phyloP scores from a whole-genome alignment of 2,329 filamentous ascomycete species.

The Neonectria sp. region DNA sequence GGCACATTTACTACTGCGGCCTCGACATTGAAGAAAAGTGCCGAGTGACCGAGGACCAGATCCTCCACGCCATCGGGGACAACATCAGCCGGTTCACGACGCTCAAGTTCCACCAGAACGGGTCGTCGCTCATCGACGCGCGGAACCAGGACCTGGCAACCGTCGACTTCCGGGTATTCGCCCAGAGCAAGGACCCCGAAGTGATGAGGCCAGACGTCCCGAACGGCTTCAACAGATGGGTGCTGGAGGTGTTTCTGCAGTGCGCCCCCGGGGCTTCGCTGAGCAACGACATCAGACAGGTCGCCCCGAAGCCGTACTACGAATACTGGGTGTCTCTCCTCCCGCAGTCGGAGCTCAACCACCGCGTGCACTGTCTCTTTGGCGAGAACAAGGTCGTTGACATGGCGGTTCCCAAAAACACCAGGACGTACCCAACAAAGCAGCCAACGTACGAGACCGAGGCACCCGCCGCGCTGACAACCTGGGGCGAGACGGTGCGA shows the following conservation, averaged over 20 bases:
- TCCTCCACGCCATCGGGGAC: neutral
- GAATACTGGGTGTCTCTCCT: conserved; percentile 42
- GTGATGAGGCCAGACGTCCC: conserved; percentile 31
- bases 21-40: neutral
- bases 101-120: neutral
- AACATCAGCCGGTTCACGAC: neutral
- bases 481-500: conserved; percentile 34
- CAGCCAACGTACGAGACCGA: conserved; percentile 40
- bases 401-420: conserved; percentile 35
- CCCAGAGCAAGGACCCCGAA: conserved; percentile 25
- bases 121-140: neutral
- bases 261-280: conserved; percentile 59
- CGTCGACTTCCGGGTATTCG: neutral
- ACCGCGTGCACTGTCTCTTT: conserved; percentile 3
- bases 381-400: conserved; percentile 15
- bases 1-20: neutral
- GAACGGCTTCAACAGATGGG: conserved; percentile 27
- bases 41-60: neutral
- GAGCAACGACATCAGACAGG: conserved; percentile 55
- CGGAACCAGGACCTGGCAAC: neutral
- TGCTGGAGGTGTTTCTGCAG: conserved; percentile 57
- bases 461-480: conserved; percentile 13
- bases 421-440: conserved; percentile 24
- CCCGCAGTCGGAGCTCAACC: conserved; percentile 38
- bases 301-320: conserved; percentile 44